Evolutionary conservation across 331 rosid species (phyloP).

Genomic region (Cucumis variabilis): DNA sequence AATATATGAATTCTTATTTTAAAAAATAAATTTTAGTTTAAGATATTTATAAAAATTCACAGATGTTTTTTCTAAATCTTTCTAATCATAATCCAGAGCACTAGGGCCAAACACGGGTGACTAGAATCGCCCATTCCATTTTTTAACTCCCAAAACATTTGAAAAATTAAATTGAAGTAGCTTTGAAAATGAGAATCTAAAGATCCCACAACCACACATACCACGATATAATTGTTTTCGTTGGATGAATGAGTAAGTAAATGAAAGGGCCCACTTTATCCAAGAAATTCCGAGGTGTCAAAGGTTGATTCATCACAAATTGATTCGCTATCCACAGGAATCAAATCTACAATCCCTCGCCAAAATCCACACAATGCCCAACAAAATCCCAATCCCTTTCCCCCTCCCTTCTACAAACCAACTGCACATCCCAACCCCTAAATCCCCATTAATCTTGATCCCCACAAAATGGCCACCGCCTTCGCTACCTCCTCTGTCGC

Average conservation of each 20-base stretch:
- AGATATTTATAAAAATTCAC: no score
- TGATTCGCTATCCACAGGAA: conserved; percentile 31
- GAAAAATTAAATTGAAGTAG: no score
- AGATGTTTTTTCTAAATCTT: no score
- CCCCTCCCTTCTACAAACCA: background rate
- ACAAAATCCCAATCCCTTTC: background rate
- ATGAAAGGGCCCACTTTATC: conserved; percentile 31
- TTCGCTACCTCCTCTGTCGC: conserved; percentile 32
- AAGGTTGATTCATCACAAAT: conserved; percentile 14
- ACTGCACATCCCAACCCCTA: background rate
- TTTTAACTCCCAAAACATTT: no score
- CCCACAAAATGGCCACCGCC: conserved; percentile 25
- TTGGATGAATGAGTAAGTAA: background rate
- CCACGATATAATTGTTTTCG: background rate
- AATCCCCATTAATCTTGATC: background rate
- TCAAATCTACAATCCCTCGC: background rate
- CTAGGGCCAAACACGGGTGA: no score
- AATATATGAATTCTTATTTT: no score
- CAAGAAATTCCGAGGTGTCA: conserved; percentile 17
- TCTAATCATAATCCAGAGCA: no score
- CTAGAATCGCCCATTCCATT: no score
- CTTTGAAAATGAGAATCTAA: background rate
- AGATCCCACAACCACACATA: background rate
- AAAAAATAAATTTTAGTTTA: no score
- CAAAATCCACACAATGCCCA: background rate